A percentile compares a stretch with the other conserved stretches of the same genome.
Conservation (phyloP, 2,329 filamentous ascomycete species). For the Myotisia sp. region DNA sequence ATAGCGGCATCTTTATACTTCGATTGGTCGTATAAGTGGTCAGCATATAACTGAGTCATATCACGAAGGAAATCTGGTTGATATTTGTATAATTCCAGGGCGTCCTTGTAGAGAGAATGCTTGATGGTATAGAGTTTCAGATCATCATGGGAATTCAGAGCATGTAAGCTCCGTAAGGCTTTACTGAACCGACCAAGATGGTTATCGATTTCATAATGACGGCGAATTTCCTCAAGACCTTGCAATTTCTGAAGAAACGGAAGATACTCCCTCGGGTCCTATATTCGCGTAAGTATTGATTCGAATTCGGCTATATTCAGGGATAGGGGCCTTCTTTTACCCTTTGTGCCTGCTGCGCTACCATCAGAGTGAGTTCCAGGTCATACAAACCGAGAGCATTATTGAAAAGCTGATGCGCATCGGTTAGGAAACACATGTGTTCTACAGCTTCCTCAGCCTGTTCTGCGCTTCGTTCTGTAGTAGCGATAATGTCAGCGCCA, state of each 20-base stretch:
- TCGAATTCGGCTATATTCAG: not conserved
- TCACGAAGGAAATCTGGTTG: constrained; percentile 50
- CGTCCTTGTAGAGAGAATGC: constrained; percentile 62
- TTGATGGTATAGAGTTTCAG: constrained; percentile 63
- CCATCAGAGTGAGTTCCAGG: constrained; percentile 72
- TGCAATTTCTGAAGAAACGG: constrained; percentile 86
- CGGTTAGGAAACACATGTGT: constrained; percentile 93
- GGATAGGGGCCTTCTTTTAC: constrained; percentile 18
- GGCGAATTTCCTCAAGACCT: constrained; percentile 52
- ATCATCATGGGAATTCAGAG: constrained; percentile 61
- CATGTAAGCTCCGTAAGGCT: constrained; percentile 62
- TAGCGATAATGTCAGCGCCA: too few species aligned
- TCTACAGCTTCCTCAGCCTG: constrained; percentile 81
- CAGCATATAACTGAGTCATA: constrained; percentile 66
- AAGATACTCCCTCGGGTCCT: constrained; percentile 83
- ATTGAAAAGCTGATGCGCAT: constrained; percentile 84
- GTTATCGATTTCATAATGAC: constrained; percentile 76
- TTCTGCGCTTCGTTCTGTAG: constrained; percentile 44
- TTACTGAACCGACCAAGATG: constrained; percentile 64
- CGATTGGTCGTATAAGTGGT: constrained; percentile 59
- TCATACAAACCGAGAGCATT: constrained; percentile 83
- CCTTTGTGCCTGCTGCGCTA: constrained; percentile 90
- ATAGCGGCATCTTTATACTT: constrained; percentile 75
- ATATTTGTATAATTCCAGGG: constrained; percentile 73
- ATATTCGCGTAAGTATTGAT: not conserved